phyloP scores from a whole-genome alignment of 192 early-diverging fungal species.

The Piromyces sp. region DNA sequence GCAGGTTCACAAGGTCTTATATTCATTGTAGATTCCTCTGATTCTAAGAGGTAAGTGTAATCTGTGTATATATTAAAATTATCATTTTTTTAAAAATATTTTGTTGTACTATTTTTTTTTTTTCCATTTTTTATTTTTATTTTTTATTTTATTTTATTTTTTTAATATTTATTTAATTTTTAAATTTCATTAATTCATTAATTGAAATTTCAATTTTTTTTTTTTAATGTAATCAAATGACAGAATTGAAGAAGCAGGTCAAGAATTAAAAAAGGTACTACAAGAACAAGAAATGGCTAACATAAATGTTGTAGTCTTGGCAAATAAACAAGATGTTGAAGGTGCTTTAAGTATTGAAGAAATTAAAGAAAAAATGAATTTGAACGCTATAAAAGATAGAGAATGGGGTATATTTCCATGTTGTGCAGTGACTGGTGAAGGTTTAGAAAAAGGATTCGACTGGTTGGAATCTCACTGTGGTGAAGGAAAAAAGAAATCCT shows the following conservation, averaged over 20 bases:
- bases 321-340: constrained; percentile 62
- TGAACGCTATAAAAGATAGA: background rate
- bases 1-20: background rate
- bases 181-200: too few relatives aligned
- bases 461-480: constrained; percentile 28
- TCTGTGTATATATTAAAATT: too few relatives aligned
- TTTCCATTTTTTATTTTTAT: too few relatives aligned
- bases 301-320: constrained; percentile 63
- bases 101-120: too few relatives aligned
- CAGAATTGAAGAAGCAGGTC: constrained; percentile 63
- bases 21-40: background rate
- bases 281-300: constrained; percentile 73
- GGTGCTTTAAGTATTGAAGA: background rate
- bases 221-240: too few relatives aligned
- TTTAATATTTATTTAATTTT: too few relatives aligned
- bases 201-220: too few relatives aligned
- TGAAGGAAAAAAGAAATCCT: background rate
- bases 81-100: too few relatives aligned
- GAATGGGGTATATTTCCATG: constrained; percentile 42
- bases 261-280: constrained; percentile 67
- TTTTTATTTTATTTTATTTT: too few relatives aligned
- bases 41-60: background rate
- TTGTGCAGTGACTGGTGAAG: constrained; percentile 67
- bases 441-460: constrained; percentile 66
- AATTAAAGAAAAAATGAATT: background rate